phyloP scores from a whole-genome alignment of 768 basidiomycete genomes.

The Suillus americanus region DNA sequence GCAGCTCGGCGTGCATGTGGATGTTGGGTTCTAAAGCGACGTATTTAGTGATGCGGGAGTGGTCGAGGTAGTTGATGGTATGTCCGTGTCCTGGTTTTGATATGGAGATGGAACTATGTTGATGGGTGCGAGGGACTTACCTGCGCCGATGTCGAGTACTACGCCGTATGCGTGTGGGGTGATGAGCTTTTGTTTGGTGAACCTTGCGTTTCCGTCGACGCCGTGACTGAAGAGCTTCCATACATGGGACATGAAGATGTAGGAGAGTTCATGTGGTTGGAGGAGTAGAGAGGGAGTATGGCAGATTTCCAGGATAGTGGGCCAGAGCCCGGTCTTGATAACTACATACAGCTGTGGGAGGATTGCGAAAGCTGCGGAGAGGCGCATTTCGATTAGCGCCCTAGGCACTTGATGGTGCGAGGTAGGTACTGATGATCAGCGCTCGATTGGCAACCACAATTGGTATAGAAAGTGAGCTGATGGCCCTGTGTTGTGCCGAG shows the following conservation, averaged over 20 bases:
- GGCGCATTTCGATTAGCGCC: not conserved
- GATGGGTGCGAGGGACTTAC: constrained; percentile 30
- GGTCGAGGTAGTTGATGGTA: constrained; percentile 59
- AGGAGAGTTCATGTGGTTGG: constrained; percentile 44
- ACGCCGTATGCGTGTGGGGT: constrained; percentile 54
- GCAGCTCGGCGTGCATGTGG: constrained; percentile 60
- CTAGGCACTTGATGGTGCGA: not conserved
- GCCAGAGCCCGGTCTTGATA: constrained; percentile 34
- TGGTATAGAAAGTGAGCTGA: no score
- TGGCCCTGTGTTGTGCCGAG: no score
- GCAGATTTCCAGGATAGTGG: constrained; percentile 48
- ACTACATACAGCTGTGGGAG: constrained; percentile 39
- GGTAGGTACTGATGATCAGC: not conserved
- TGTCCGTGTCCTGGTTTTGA: constrained; percentile 54
- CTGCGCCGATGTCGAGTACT: constrained; percentile 70
- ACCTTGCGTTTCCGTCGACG: constrained; percentile 41
- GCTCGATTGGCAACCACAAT: not conserved
- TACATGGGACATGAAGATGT: constrained; percentile 56
- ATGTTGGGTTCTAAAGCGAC: constrained; percentile 72
- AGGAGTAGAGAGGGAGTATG: constrained; percentile 45
- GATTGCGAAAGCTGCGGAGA: not conserved
- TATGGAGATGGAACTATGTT: not conserved
- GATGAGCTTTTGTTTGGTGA: constrained; percentile 48
- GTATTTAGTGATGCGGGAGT: constrained; percentile 54
- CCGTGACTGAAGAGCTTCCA: constrained; percentile 53